Base-by-base conservation (phyloP, 1,284 basidiomycete species). In the Fistulina hepatica region DNA sequence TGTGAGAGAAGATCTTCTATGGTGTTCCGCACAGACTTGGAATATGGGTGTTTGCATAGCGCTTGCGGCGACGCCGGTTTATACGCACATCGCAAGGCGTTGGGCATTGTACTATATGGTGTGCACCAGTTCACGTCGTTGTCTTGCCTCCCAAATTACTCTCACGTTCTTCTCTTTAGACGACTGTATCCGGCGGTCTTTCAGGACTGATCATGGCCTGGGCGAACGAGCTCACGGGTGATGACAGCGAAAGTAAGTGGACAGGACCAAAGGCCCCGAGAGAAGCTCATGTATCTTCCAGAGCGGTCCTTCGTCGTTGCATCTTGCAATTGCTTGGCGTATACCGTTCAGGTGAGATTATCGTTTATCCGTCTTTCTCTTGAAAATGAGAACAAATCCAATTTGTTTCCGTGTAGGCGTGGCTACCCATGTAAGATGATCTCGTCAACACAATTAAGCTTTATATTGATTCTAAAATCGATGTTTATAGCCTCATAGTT, bases 31-130 rank as follows among this genome's bases (percentile, higher is more conserved):
- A n/a, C 16, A 63, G 60, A 50, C 48, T 8, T 60, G 56, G 55
- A 54, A 49, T 16, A 56, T 60, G 41, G 46, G 54, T 4, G 54
- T 52, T 0, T 54, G 50, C 38, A 55, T 59, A 22, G 55, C 61
- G 2, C 55, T 64, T 3, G 61, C 60, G 2, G 44, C 54, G 0
- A 60, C 56, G 2, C 61, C 61, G 2, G 25, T 62, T 15, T 63
- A 63, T 37, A 48, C 49, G 21, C 51, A 59, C 35, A 56, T 59
- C 22, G 26, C 10, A 24, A 59, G 60, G 28, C 60, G 61, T 11
- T 64, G 62, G 62, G 48, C 53, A 4, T 58, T 63, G 47, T 64
- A 64, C 41, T 63, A 63, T 41, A 56, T 62, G 39, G 59, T 59
- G 31, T 21, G 54, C 39, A 4, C 26, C n/a, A n/a, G n/a, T n/a